Conservation (phyloP, 306 rosid species). For the Gleditsia sinensis region DNA sequence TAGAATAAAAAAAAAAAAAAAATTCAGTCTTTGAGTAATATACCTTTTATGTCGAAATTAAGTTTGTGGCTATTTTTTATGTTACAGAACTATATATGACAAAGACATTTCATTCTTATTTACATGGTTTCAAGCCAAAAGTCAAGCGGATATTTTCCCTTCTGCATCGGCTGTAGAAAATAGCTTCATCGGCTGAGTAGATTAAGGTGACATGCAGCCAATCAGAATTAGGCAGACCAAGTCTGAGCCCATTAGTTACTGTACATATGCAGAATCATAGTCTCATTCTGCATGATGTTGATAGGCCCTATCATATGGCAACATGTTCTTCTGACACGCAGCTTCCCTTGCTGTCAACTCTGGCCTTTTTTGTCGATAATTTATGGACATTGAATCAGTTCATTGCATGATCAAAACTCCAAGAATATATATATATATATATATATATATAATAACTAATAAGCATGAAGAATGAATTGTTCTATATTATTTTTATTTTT, state of each 20-base stretch:
- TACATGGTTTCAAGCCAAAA: neutral
- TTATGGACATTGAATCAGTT: slow-evolving; percentile 4
- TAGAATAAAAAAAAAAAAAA: no score
- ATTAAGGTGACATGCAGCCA: neutral
- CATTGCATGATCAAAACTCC: neutral
- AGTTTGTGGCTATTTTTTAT: neutral
- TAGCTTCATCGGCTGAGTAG: neutral
- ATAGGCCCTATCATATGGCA: neutral
- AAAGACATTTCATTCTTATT: slow-evolving; percentile 13
- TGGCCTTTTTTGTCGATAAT: slow-evolving; percentile 1
- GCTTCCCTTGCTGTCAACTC: neutral
- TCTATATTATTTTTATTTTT: neutral
- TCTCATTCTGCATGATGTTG: neutral
- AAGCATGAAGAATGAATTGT: neutral
- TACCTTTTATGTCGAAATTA: neutral
- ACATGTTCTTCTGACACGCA: neutral
- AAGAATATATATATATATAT: no score
- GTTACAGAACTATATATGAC: neutral
- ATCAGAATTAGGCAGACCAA: no score
- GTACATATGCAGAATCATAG: neutral
- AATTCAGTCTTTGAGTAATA: no score
- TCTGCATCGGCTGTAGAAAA: no score
- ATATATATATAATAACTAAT: slow-evolving; percentile 11
- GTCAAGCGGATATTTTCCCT: neutral
- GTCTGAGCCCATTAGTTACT: no score